Evolutionary conservation across 108 stramenopile species (phyloP), one percentile per base, ranked within the genome.

Genomic region (Pelagomonas calceolata): DNA sequence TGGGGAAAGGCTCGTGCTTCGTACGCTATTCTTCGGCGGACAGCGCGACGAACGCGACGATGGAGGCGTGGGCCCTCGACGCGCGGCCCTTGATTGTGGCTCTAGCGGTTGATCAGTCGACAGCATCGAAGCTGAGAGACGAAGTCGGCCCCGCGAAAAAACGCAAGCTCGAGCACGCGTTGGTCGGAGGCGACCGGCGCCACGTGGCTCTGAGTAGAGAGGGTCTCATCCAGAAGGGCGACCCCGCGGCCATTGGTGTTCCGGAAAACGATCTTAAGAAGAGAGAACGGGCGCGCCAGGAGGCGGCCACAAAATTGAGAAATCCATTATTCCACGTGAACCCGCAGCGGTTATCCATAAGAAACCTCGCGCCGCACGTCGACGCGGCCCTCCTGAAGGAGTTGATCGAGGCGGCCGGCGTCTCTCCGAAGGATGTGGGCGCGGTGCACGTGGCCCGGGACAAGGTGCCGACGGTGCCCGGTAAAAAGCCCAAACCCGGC

Each of bases 321-420:
- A 91, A 88, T 36, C 98, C 98, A 14, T 81, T 97, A 14, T 99
- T 99, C 73, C 97, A 97, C 80, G 92, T 99, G 77, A 95, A 94
- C 80, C 95, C 95, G 0, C 72, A 70, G 46, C 86, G 96, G 14
- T 82, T 99, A 4, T 86, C 84, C 68, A 81, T 99, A 63, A 83
- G 96, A 17, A 97, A 97, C 76, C 75, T 99, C 70, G 86, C 80
- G 51, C 92, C 92, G 74, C 86, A 88, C 75, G 83, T 97, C 0
- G 88, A 87, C 63, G 96, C 97, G 77, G 74, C 80, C 4, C 88
- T 78, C 32, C 82, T 99, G 43, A 88, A 86, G 60, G 79, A 82
- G 34, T 82, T 97, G 26, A n/a, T n/a, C n/a, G n/a, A n/a, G n/a
- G 71, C 80, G 21, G 83, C 85, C 39, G 39, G 39, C 39, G 12